phyloP scores from a whole-genome alignment of 371 early-diverging fungal genomes.

The Chytridiales sp. region DNA sequence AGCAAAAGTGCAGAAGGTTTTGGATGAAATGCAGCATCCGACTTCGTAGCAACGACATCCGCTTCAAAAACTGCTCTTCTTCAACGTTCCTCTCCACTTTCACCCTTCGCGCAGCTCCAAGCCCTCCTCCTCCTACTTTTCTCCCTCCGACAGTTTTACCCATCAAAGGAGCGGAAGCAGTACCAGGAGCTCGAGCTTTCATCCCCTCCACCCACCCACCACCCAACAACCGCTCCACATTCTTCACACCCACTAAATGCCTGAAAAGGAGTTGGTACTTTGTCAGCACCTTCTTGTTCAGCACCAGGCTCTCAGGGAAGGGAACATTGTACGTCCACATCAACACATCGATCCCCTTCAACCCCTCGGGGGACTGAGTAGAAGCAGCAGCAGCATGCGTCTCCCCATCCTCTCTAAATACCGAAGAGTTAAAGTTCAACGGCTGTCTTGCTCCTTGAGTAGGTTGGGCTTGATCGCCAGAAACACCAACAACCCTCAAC shows the following conservation, averaged over 20 bases:
- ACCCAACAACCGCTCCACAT: conserved; percentile 77
- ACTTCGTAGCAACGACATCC: conserved; percentile 69
- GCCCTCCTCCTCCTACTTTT: no score
- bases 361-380: no score
- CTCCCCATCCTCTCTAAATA: not conserved
- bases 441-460: not conserved
- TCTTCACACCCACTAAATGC: conserved; percentile 80
- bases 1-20: conserved; percentile 81
- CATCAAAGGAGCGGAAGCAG: not conserved
- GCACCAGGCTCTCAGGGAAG: conserved; percentile 87
- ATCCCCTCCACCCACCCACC: conserved; percentile 61
- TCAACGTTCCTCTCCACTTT: conserved; percentile 6
- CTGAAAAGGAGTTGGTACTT: conserved; percentile 92
- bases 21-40: conserved; percentile 85
- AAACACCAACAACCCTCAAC: no score
- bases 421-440: no score
- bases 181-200: conserved; percentile 4
- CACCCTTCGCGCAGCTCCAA: no score
- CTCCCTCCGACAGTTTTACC: no score
- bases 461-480: not conserved
- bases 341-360: conserved; percentile 72
- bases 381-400: no score
- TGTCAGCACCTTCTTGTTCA: conserved; percentile 75
- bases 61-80: conserved; percentile 42
- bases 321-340: conserved; percentile 71